Conservation (phyloP, 169 alveolate genomes). For the Cystoisospora suis region DNA sequence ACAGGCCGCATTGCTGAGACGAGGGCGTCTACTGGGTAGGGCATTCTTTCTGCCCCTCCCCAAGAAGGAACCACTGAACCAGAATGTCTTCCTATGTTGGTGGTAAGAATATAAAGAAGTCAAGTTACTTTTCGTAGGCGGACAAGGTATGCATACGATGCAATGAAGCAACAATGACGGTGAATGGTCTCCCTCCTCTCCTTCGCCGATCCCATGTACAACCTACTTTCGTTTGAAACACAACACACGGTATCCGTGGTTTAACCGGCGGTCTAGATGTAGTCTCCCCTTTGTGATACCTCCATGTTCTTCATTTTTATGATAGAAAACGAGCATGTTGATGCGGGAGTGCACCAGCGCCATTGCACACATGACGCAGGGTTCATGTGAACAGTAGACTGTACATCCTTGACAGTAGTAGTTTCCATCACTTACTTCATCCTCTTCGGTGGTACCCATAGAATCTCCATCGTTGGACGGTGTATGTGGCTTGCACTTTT, state of each 20-base stretch:
- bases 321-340: slow-evolving; percentile 82
- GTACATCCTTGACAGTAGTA: slow-evolving; percentile 84
- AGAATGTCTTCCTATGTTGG: too few relatives aligned
- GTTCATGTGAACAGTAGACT: slow-evolving; percentile 88
- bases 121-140: too few relatives aligned
- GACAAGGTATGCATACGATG: too few relatives aligned
- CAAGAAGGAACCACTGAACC: too few relatives aligned
- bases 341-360: slow-evolving; percentile 94
- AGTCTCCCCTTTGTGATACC: slow-evolving; percentile 3
- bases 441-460: not conserved
- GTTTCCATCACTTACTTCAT: slow-evolving; percentile 32
- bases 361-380: slow-evolving; percentile 97
- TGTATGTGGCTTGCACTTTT: not conserved
- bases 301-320: slow-evolving; percentile 59
- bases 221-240: not conserved
- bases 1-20: too few relatives aligned
- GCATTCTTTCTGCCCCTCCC: too few relatives aligned
- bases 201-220: not conserved
- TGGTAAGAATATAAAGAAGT: too few relatives aligned
- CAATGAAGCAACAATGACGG: too few relatives aligned
- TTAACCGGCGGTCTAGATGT: slow-evolving; percentile 15
- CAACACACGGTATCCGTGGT: slow-evolving; percentile 43
- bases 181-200: too few relatives aligned
- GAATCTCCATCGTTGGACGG: not conserved
- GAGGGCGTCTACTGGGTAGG: too few relatives aligned